These are phyloP conservation scores for Boletus subparvulus DNA, from an alignment of 768 basidiomycete genomes.

Conservation along the genomic window DNA sequence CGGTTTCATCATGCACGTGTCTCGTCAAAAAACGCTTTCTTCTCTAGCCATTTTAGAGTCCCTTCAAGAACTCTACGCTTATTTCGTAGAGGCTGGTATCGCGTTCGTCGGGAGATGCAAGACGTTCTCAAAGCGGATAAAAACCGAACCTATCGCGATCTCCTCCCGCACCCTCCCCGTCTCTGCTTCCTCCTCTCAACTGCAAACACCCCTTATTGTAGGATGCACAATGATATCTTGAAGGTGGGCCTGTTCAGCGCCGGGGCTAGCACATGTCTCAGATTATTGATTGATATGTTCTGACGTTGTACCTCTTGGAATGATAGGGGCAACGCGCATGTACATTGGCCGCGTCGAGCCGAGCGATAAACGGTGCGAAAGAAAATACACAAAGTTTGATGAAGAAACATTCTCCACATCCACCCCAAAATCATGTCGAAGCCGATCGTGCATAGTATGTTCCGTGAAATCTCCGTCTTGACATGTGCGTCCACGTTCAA, in stretches of 20 bases:
- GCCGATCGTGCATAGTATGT: too few species aligned
- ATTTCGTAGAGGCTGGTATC: conserved; percentile 79
- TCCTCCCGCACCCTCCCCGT: conserved; percentile 64
- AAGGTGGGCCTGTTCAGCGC: background rate
- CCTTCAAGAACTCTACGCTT: conserved; percentile 77
- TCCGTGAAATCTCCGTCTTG: conserved; percentile 44
- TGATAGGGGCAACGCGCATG: background rate
- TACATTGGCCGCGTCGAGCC: too few species aligned
- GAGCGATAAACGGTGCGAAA: too few species aligned
- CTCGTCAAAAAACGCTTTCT: conserved; percentile 3
- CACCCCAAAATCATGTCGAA: too few species aligned
- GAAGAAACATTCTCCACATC: too few species aligned
- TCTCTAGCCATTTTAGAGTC: conserved; percentile 57
- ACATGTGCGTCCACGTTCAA: conserved; percentile 37
- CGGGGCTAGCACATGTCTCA: background rate
- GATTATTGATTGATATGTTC: background rate
- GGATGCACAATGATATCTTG: conserved; percentile 30
- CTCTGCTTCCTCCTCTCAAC: conserved; percentile 17
- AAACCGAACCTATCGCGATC: conserved; percentile 85
- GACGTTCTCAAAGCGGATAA: conserved; percentile 88
- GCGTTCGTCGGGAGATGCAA: conserved; percentile 91
- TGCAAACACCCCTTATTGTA: conserved; percentile 50
- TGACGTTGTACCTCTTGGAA: background rate
- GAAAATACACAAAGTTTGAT: too few species aligned
- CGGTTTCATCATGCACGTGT: conserved; percentile 73